Evolutionary conservation across 306 rosid species (phyloP).

Genomic region (Quercus glauca): DNA sequence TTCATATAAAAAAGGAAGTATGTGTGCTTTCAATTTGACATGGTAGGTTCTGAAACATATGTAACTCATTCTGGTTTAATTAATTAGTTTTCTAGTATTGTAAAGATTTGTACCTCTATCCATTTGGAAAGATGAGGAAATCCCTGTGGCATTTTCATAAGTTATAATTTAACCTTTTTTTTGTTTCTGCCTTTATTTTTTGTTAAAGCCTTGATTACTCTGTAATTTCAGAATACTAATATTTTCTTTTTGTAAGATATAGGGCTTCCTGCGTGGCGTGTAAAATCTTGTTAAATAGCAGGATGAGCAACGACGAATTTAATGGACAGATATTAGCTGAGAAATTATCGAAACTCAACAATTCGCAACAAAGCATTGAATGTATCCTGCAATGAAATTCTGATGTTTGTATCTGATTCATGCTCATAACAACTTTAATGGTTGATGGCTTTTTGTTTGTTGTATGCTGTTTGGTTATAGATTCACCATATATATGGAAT

Average conservation of each 20-base stretch:
- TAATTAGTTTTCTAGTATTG: neutral
- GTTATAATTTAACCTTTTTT: neutral
- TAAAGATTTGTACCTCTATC: neutral
- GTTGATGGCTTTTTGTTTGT: neutral
- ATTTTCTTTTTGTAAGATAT: neutral
- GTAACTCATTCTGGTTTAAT: neutral
- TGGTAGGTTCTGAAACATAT: neutral
- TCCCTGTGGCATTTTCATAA: too few relatives aligned
- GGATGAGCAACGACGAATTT: constrained; percentile 60
- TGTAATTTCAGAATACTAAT: neutral
- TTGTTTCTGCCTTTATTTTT: constrained; percentile 14
- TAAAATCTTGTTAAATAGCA: constrained; percentile 37
- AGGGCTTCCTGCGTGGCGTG: constrained; percentile 37
- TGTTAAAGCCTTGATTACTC: neutral
- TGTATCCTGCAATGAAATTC: constrained; percentile 55
- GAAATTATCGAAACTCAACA: constrained; percentile 81
- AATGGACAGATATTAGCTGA: constrained; percentile 61
- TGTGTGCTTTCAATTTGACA: neutral
- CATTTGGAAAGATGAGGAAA: too few relatives aligned
- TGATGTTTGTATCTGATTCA: constrained; percentile 7
- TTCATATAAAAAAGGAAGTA: neutral
- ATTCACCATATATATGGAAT: neutral
- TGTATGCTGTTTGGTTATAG: constrained; percentile 1
- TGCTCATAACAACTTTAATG: constrained; percentile 4
- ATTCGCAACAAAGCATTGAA: constrained; percentile 87